Percentiles rank a stretch among this genome's conserved stretches.
Evolutionary conservation across 2,329 filamentous ascomycete genomes (phyloP).

Genomic region (Zymoseptoria passerinii): DNA sequence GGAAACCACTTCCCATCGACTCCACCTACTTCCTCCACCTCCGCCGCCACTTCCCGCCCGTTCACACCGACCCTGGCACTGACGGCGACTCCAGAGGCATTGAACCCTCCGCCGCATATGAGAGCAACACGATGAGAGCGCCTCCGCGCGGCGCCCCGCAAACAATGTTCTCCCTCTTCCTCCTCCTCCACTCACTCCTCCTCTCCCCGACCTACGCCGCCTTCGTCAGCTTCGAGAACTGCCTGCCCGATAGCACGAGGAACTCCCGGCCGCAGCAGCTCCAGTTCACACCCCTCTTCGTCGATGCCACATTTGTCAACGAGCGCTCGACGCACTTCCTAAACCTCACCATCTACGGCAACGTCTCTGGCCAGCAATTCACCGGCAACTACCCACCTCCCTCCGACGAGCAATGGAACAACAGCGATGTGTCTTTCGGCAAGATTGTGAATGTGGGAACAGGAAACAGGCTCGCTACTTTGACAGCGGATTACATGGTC

Average conservation of each 20-base stretch:
- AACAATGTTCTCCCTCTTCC: conserved; percentile 8
- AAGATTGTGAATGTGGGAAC: conserved; percentile 66
- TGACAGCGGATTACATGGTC: conserved; percentile 63
- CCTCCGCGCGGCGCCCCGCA: conserved; percentile 12
- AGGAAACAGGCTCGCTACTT: conserved; percentile 61
- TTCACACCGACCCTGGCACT: neutral
- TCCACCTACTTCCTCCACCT: neutral
- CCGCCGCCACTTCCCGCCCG: neutral
- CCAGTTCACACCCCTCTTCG: conserved; percentile 69
- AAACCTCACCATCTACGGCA: conserved; percentile 76
- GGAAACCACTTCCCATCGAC: neutral
- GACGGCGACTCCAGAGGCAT: neutral
- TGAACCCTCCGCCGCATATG: neutral
- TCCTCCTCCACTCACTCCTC: conserved; percentile 34
- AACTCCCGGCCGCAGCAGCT: conserved; percentile 52
- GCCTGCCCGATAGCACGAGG: conserved; percentile 54
- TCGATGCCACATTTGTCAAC: conserved; percentile 61
- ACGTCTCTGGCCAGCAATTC: conserved; percentile 68
- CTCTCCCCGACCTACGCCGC: conserved; percentile 50
- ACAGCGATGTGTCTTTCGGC: conserved; percentile 55
- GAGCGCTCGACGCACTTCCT: conserved; percentile 53
- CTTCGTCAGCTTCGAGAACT: conserved; percentile 75
- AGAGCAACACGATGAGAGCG: conserved; percentile 12
- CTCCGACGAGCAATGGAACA: conserved; percentile 52
- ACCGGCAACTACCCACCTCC: conserved; percentile 51